A percentile compares a stretch with the other conserved stretches of the same genome.
phyloP scores from a whole-genome alignment of 2,329 filamentous ascomycete species.

The Pseudogymnoascus sp. region DNA sequence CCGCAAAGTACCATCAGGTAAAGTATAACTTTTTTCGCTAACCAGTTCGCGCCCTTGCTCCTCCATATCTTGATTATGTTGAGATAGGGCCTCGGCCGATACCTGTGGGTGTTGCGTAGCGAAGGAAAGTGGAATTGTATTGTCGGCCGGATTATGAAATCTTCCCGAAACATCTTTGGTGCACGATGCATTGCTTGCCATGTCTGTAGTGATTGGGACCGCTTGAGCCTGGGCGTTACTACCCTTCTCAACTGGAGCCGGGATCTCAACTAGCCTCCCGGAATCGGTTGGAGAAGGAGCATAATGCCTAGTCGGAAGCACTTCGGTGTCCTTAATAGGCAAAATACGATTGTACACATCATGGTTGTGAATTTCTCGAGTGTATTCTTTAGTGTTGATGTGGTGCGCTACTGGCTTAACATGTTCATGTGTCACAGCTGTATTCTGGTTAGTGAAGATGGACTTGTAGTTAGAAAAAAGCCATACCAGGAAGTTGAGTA shows the following conservation, averaged over 20 bases:
- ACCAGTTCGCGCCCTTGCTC: slow-evolving; percentile 4
- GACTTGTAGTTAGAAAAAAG: not conserved
- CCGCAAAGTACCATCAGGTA: not conserved
- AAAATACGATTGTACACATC: slow-evolving; percentile 45
- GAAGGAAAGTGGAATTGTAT: not conserved
- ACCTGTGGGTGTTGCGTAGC: not conserved
- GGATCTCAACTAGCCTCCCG: slow-evolving; percentile 36
- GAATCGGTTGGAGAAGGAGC: slow-evolving; percentile 31
- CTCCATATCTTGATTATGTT: not conserved
- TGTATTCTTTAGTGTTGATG: slow-evolving; percentile 40
- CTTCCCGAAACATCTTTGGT: not conserved
- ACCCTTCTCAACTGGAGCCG: slow-evolving; percentile 26
- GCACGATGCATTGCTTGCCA: not conserved
- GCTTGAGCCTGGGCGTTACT: not conserved
- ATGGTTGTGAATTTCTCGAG: slow-evolving; percentile 47
- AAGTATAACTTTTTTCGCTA: not conserved
- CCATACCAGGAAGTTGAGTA: not conserved
- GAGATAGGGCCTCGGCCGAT: not conserved
- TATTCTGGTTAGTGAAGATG: not conserved
- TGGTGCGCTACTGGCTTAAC: slow-evolving; percentile 38
- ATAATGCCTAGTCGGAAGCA: slow-evolving; percentile 45
- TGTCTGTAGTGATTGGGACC: not conserved
- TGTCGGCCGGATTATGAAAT: not conserved
- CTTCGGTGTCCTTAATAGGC: slow-evolving; percentile 46
- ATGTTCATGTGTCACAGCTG: slow-evolving; percentile 44